These are phyloP conservation scores for Aspergillus ochraceoroseus DNA, from an alignment of 2,329 filamentous ascomycete genomes.

Conservation along the genomic window DNA sequence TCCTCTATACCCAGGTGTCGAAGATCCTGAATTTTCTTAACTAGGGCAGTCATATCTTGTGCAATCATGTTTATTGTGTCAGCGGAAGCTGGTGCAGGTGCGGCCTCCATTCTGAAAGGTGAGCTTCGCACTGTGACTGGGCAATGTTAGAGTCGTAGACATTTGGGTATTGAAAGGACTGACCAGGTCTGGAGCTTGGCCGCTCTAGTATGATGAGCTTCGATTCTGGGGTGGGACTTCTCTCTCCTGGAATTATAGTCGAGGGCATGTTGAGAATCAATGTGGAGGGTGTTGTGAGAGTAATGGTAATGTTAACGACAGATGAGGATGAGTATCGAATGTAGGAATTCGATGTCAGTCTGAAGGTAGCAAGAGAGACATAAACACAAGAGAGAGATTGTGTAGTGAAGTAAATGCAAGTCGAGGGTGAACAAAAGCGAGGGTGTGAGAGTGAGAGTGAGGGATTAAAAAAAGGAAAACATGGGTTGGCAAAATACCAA, in stretches of 20 bases:
- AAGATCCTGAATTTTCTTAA: conserved; percentile 52
- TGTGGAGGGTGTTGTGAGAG: neutral
- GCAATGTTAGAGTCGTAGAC: conserved; percentile 1
- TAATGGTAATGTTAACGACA: neutral
- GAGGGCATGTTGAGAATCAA: neutral
- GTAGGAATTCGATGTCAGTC: too few relatives aligned
- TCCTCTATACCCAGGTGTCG: conserved; percentile 68
- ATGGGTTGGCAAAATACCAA: too few relatives aligned
- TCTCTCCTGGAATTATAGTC: neutral
- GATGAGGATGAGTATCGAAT: too few relatives aligned
- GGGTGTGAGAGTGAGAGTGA: too few relatives aligned
- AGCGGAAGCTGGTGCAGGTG: neutral
- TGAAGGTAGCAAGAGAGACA: too few relatives aligned
- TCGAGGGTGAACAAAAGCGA: neutral
- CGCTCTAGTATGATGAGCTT: neutral
- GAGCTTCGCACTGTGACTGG: conserved; percentile 2
- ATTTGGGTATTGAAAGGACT: neutral
- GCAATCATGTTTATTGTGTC: conserved; percentile 30
- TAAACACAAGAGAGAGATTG: too few relatives aligned
- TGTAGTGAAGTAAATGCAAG: neutral
- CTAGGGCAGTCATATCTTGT: conserved; percentile 35
- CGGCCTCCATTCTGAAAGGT: conserved; percentile 2
- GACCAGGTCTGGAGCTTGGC: neutral
- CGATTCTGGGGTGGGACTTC: conserved; percentile 4
- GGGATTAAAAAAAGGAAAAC: too few relatives aligned